These are phyloP conservation scores for Phycomyces blakesleeanus DNA, from an alignment of 192 early-diverging fungal species.

Conservation along the genomic window DNA sequence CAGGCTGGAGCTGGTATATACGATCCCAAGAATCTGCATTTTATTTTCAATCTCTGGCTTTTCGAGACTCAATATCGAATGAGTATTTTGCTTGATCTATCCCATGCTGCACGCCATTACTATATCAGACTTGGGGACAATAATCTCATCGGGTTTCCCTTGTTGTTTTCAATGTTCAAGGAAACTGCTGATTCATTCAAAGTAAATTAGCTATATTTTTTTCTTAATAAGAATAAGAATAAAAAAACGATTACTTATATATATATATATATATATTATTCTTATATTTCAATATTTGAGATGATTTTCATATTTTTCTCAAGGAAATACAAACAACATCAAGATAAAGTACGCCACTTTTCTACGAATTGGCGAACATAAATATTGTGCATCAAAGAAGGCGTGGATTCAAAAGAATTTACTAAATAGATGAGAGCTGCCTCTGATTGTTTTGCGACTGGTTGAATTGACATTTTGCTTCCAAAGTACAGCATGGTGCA, in stretches of 20 bases:
- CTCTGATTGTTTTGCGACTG: neutral
- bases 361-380: slow-evolving; percentile 8
- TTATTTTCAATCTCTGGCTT: neutral
- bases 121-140: neutral
- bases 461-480: neutral
- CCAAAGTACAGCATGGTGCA: slow-evolving; percentile 15
- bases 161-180: neutral
- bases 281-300: no score
- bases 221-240: no score
- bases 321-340: neutral
- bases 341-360: slow-evolving; percentile 3
- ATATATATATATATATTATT: no score
- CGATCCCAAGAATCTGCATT: neutral
- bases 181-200: neutral
- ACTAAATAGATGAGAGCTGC: slow-evolving; percentile 1
- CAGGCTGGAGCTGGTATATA: neutral
- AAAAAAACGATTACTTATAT: no score
- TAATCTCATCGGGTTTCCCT: neutral
- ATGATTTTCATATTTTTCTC: no score
- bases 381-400: neutral
- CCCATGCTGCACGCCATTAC: neutral
- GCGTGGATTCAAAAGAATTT: neutral
- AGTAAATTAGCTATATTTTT: no score
- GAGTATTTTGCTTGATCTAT: neutral
- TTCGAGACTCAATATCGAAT: neutral